These are phyloP conservation scores for Rubroboletus pulcherrimus DNA, from an alignment of 768 basidiomycete genomes.

Conservation along the genomic window DNA sequence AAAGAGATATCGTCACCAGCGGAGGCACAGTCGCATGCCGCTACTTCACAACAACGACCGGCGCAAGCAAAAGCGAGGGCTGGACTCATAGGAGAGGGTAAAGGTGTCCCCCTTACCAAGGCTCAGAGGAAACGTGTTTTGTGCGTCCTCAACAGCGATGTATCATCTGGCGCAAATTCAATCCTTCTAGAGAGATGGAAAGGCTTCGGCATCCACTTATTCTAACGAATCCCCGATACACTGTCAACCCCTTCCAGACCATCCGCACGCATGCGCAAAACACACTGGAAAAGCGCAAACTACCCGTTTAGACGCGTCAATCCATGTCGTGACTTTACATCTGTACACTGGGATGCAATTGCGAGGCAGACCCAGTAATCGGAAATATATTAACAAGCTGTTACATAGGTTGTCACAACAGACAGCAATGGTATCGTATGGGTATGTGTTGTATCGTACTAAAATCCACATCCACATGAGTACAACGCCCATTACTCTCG, in stretches of 20 bases:
- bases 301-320: not conserved
- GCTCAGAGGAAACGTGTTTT: slow-evolving; percentile 63
- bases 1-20: slow-evolving; percentile 17
- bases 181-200: slow-evolving; percentile 53
- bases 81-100: slow-evolving; percentile 68
- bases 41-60: slow-evolving; percentile 13
- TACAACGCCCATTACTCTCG: slow-evolving; percentile 9
- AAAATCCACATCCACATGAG: slow-evolving; percentile 17
- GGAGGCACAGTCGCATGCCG: slow-evolving; percentile 14
- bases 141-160: slow-evolving; percentile 41
- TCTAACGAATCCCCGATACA: slow-evolving; percentile 59
- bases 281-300: slow-evolving; percentile 57
- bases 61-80: slow-evolving; percentile 28
- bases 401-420: slow-evolving; percentile 21
- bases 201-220: slow-evolving; percentile 67
- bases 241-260: slow-evolving; percentile 69
- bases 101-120: slow-evolving; percentile 51
- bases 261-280: slow-evolving; percentile 79
- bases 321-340: not conserved
- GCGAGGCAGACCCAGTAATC: not conserved
- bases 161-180: not conserved
- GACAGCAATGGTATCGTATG: slow-evolving; percentile 15
- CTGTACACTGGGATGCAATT: not conserved
- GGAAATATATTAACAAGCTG: slow-evolving; percentile 19
- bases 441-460: slow-evolving; percentile 22